Percentiles rank a stretch among this genome's conserved stretches.
Evolutionary conservation across 2,329 filamentous ascomycete species (phyloP).

Genomic region (Colletotrichum sp.): DNA sequence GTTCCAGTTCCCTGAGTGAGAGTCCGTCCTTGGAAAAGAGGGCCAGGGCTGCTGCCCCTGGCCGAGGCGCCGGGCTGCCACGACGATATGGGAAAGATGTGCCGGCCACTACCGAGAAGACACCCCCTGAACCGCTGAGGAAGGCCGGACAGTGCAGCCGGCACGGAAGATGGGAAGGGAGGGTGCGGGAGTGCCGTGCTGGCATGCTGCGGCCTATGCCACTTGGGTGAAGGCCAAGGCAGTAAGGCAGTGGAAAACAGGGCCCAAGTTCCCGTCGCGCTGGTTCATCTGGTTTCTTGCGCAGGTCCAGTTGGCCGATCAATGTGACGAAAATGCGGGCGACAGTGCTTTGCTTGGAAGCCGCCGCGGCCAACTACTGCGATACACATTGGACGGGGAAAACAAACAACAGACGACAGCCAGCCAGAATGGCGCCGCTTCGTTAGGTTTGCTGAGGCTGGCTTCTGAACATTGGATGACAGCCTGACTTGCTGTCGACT

Average conservation of each 20-base stretch:
- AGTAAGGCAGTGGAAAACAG: not conserved
- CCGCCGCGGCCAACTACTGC: not conserved
- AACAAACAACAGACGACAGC: conserved; percentile 5
- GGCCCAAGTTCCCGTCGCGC: conserved; percentile 9
- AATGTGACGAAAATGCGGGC: not conserved
- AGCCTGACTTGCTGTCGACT: not conserved
- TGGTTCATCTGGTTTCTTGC: conserved; percentile 10
- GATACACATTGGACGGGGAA: not conserved
- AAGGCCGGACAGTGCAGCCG: conserved; percentile 6
- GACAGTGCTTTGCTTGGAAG: not conserved
- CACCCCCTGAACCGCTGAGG: not conserved
- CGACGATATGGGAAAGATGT: conserved; percentile 12
- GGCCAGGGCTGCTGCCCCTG: not conserved
- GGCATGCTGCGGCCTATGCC: conserved; percentile 3
- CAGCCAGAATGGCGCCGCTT: not conserved
- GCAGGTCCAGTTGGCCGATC: not conserved
- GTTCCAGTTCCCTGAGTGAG: not conserved
- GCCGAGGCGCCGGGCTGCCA: not conserved
- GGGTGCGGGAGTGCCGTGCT: conserved; percentile 12
- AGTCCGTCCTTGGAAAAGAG: not conserved
- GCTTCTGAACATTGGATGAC: not conserved
- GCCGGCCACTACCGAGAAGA: conserved; percentile 14
- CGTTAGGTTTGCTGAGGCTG: not conserved
- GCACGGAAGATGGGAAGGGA: conserved; percentile 12
- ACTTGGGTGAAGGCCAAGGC: not conserved